Evolutionary conservation across 2,329 filamentous ascomycete species (phyloP).

Genomic region (Aspergillus chevalieri): DNA sequence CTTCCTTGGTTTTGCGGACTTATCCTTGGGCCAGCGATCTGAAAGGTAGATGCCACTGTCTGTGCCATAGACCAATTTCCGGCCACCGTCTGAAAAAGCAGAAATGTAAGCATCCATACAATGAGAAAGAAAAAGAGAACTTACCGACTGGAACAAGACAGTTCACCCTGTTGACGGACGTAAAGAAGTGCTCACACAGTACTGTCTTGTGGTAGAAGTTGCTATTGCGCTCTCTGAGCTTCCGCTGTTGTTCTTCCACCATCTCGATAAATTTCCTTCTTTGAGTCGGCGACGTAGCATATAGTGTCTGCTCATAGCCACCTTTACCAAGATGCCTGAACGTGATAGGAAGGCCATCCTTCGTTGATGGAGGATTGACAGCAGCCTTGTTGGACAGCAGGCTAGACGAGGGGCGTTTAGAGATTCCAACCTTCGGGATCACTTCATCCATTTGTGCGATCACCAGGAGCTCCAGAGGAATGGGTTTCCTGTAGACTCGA

Average conservation of each 20-base stretch:
- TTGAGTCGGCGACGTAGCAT: slow-evolving; percentile 75
- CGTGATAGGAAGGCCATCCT: slow-evolving; percentile 87
- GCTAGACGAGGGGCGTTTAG: slow-evolving; percentile 84
- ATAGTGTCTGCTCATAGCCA: slow-evolving; percentile 87
- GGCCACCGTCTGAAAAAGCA: slow-evolving; percentile 65
- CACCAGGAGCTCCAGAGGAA: slow-evolving; percentile 84
- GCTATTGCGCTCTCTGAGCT: slow-evolving; percentile 65
- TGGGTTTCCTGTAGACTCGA: slow-evolving; percentile 91
- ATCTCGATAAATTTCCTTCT: slow-evolving; percentile 96
- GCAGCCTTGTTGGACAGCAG: slow-evolving; percentile 59
- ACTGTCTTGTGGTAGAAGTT: slow-evolving; percentile 64
- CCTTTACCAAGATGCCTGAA: slow-evolving; percentile 94
- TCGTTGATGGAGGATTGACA: slow-evolving; percentile 44
- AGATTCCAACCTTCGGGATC: slow-evolving; percentile 69
- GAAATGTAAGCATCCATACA: slow-evolving; percentile 11
- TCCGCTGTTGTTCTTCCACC: slow-evolving; percentile 84
- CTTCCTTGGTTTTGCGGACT: slow-evolving; percentile 64
- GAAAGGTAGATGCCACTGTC: slow-evolving; percentile 90
- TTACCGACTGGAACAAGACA: slow-evolving; percentile 86
- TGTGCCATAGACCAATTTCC: slow-evolving; percentile 90
- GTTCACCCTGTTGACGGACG: slow-evolving; percentile 80
- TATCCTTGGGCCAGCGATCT: slow-evolving; percentile 81
- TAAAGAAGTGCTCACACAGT: slow-evolving; percentile 83
- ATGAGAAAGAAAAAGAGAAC: slow-evolving; percentile 22
- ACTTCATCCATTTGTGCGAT: slow-evolving; percentile 98